Percentiles rank a stretch among this genome's conserved stretches.
phyloP scores from a whole-genome alignment of 192 early-diverging fungal species.

The Spinellus fusiger region DNA sequence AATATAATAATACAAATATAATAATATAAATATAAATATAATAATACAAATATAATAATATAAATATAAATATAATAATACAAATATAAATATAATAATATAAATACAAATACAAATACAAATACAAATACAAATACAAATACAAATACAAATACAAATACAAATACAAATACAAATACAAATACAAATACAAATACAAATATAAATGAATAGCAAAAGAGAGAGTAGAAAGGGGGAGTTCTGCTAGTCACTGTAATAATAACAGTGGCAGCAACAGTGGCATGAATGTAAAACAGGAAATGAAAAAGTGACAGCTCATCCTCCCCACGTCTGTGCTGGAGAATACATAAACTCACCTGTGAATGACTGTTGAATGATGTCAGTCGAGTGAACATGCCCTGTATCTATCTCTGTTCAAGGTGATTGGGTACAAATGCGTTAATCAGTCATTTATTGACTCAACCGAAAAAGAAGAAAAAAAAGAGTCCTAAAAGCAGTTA shows the following conservation, averaged over 20 bases:
- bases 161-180: neutral
- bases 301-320: too few species aligned
- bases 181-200: neutral
- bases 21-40: neutral
- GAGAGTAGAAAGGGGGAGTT: neutral
- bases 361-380: too few species aligned
- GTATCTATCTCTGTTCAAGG: too few species aligned
- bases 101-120: neutral
- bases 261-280: neutral
- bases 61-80: neutral
- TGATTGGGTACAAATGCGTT: too few species aligned
- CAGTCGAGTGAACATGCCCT: neutral
- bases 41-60: neutral
- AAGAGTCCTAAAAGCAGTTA: neutral
- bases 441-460: too few species aligned
- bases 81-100: neutral
- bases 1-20: neutral
- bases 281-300: neutral
- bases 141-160: neutral
- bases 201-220: neutral
- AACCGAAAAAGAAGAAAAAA: too few species aligned
- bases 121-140: neutral
- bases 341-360: too few species aligned
- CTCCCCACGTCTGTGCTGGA: too few species aligned
- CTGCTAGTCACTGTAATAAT: neutral